phyloP scores from a whole-genome alignment of 2,329 filamentous ascomycete species.

The Pseudogymnoascus sp. region DNA sequence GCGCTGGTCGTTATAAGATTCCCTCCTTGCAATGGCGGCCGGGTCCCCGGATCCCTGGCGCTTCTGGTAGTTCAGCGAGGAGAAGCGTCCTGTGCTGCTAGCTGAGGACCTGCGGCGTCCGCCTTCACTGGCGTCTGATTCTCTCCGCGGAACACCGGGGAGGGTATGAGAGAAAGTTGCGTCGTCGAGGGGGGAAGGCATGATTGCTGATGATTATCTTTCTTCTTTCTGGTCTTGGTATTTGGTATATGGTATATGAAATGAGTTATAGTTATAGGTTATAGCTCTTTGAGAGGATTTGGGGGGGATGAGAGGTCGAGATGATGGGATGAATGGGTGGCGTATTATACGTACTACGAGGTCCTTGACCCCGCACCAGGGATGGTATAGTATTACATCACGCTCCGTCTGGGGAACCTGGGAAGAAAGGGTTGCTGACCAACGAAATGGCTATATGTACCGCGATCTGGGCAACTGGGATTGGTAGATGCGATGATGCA shows the following conservation, averaged over 20 bases:
- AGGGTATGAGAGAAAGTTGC: neutral
- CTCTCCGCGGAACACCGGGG: neutral
- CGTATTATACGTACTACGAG: constrained; percentile 6
- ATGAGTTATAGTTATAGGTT: neutral
- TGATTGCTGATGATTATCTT: neutral
- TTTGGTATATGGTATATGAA: neutral
- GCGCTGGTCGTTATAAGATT: constrained; percentile 6
- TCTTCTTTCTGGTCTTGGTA: neutral
- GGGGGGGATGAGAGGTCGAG: neutral
- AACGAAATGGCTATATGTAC: neutral
- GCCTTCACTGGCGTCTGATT: neutral
- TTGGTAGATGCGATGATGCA: neutral
- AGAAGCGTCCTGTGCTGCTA: neutral
- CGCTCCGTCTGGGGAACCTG: neutral
- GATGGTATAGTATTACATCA: neutral
- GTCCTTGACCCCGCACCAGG: constrained; percentile 4
- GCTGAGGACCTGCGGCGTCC: neutral
- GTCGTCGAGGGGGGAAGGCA: constrained; percentile 6
- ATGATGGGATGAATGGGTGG: neutral
- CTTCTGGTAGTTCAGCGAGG: neutral
- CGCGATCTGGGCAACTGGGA: neutral
- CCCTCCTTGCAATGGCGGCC: neutral
- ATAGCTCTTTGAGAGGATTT: neutral
- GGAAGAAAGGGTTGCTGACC: neutral
- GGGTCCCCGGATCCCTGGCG: neutral